phyloP scores from a whole-genome alignment of 768 basidiomycete genomes.

The Tricholoma matsutake region DNA sequence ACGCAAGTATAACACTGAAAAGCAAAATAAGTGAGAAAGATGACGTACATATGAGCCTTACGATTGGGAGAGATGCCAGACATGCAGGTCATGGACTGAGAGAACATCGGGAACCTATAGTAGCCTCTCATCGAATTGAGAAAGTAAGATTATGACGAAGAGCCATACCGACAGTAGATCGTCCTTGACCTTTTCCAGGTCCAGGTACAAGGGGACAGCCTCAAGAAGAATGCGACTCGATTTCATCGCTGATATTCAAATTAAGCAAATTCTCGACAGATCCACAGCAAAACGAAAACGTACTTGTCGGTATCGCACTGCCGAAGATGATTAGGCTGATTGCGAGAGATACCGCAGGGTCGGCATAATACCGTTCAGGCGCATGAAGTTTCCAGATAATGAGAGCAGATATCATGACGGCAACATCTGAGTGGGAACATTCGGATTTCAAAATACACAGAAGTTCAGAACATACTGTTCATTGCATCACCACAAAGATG shows the following conservation, averaged over 20 bases:
- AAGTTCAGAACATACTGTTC: slow-evolving; percentile 38
- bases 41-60: slow-evolving; percentile 23
- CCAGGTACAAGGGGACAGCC: slow-evolving; percentile 47
- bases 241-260: slow-evolving; percentile 32
- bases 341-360: slow-evolving; percentile 47
- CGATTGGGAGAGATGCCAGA: slow-evolving; percentile 57
- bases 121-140: neutral
- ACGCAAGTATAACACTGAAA: slow-evolving; percentile 46
- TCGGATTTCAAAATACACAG: neutral
- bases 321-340: slow-evolving; percentile 53
- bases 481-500: slow-evolving; percentile 53
- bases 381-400: slow-evolving; percentile 47
- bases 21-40: neutral
- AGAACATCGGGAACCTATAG: slow-evolving; percentile 42
- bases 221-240: slow-evolving; percentile 51
- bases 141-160: neutral
- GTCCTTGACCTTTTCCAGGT: slow-evolving; percentile 45
- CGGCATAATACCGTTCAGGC: slow-evolving; percentile 48
- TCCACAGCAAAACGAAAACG: slow-evolving; percentile 9
- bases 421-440: slow-evolving; percentile 37
- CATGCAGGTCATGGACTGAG: slow-evolving; percentile 50
- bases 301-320: slow-evolving; percentile 51
- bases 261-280: neutral
- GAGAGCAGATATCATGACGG: slow-evolving; percentile 49
- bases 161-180: slow-evolving; percentile 42